Base-by-base conservation (phyloP, 495 filamentous ascomycete species). In the Talaromyces wortmannii region DNA sequence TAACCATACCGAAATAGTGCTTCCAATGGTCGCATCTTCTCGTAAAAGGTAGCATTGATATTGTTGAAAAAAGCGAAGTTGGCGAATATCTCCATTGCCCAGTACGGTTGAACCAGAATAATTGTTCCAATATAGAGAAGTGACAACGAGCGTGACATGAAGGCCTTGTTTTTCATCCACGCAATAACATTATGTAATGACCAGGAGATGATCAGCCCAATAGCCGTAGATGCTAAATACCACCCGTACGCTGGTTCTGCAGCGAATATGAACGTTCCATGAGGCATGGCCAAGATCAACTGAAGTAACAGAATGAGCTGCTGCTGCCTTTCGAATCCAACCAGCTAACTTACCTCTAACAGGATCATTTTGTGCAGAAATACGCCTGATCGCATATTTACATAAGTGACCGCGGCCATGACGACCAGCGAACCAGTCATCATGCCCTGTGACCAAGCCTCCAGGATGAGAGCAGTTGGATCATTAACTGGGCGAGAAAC, bases 1-100 rank as follows among this genome's bases (percentile, higher is more conserved):
- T 48, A 13, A 50, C 31, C 59, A 29, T 62, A 73, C 70, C 71
- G 66, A 55, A 77, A 80, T 1, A 83, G 57, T 13, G 78, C 76
- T 59, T 84, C 80, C 36, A 66, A 69, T 7, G 78, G 78, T 18
- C 80, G 57, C 0, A 77, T 81, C 17, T 67, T 72, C 16, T 50
- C 47, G 12, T 73, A 52, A 54, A 80, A 83, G 1, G 80, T 53
- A 31, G 64, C 61, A 51, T 76, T 76, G 65, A 76, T 69, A 55
- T 76, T 75, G 53, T 77, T 76, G 58, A 76, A 77, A 52, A 67
- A 77, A 7, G 68, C 64, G 55, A 77, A 78, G 32, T 78, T 75
- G 11, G 71, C 73, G 53, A 73, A 77, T 10, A 76, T 78, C 59
- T 78, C 74, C 2, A 77, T 45, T n/a, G 70, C 59, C 74, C 74